phyloP scores from a whole-genome alignment of 1,139 yeast species.

The Wickerhamiella infanticola region DNA sequence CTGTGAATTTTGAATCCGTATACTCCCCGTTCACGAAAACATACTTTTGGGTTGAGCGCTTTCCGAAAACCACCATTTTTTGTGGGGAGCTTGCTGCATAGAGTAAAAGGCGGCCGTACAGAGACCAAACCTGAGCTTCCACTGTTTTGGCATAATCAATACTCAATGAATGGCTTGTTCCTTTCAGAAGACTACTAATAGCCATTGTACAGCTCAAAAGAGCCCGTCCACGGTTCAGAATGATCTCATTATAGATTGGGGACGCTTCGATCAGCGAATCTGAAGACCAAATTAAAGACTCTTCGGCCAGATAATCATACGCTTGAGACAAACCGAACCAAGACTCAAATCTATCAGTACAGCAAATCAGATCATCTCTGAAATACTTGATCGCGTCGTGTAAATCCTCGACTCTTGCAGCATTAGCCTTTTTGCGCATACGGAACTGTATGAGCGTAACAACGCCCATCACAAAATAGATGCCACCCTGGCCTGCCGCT shows the following conservation, averaged over 20 bases:
- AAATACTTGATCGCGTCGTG: constrained; percentile 57
- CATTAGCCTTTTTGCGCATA: constrained; percentile 48
- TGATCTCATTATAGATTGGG: constrained; percentile 24
- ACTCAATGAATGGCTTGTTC: constrained; percentile 3
- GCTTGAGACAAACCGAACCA: constrained; percentile 82
- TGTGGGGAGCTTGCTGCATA: constrained; percentile 46
- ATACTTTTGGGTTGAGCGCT: constrained; percentile 16
- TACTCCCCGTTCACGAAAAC: constrained; percentile 18
- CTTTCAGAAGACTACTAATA: constrained; percentile 31
- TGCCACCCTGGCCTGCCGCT: constrained; percentile 35
- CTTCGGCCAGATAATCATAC: constrained; percentile 66
- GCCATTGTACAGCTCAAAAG: constrained; percentile 68
- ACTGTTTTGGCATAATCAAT: not conserved
- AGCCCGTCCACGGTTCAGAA: constrained; percentile 38
- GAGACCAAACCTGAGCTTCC: constrained; percentile 34
- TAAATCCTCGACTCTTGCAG: constrained; percentile 51
- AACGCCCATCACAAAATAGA: constrained; percentile 61
- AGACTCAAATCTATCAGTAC: constrained; percentile 57
- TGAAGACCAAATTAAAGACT: constrained; percentile 80
- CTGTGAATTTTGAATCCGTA: constrained; percentile 18
- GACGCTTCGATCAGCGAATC: constrained; percentile 57
- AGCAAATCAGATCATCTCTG: constrained; percentile 49
- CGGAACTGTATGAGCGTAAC: constrained; percentile 51
- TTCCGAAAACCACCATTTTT: constrained; percentile 28
- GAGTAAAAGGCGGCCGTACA: constrained; percentile 46